phyloP scores from a whole-genome alignment of 1,284 basidiomycete genomes.

The Ustilago shanxiensis region DNA sequence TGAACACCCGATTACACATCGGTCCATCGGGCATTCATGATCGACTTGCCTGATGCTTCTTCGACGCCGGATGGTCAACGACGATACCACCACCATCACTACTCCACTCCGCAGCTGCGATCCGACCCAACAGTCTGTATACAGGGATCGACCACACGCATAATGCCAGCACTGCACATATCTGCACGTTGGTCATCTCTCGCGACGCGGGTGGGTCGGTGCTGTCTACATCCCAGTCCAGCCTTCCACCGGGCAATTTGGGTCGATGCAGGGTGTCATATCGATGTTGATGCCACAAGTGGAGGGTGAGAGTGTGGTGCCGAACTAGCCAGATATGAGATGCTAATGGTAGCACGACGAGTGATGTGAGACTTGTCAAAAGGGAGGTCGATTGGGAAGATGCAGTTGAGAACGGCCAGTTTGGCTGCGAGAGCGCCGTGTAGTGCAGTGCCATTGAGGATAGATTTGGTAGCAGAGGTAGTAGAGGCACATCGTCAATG shows the following conservation, averaged over 20 bases:
- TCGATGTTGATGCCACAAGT: constrained; percentile 42
- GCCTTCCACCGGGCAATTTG: constrained; percentile 34
- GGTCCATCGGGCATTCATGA: not conserved
- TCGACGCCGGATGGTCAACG: not conserved
- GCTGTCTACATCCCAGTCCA: constrained; percentile 45
- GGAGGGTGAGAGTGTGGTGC: constrained; percentile 31
- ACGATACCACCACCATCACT: constrained; percentile 26
- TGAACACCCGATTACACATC: no score
- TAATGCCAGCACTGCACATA: constrained; percentile 38
- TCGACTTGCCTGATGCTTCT: not conserved
- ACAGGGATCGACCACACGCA: constrained; percentile 48
- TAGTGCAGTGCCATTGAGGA: constrained; percentile 17
- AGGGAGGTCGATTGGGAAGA: constrained; percentile 1
- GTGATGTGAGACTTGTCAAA: not conserved
- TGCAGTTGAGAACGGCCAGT: constrained; percentile 28
- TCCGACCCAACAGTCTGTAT: constrained; percentile 38
- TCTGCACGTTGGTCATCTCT: constrained; percentile 42
- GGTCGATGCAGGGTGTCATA: constrained; percentile 37
- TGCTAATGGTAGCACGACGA: constrained; percentile 26
- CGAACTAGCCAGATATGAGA: constrained; percentile 39
- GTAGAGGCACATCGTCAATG: constrained; percentile 28
- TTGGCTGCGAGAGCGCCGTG: constrained; percentile 7
- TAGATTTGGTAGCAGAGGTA: constrained; percentile 26
- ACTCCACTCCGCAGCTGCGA: constrained; percentile 47
- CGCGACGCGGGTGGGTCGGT: constrained; percentile 8